A percentile compares a stretch with the other conserved stretches of the same genome.
phyloP scores from a whole-genome alignment of 179 eudicot species.

The Spergularia azorica region DNA sequence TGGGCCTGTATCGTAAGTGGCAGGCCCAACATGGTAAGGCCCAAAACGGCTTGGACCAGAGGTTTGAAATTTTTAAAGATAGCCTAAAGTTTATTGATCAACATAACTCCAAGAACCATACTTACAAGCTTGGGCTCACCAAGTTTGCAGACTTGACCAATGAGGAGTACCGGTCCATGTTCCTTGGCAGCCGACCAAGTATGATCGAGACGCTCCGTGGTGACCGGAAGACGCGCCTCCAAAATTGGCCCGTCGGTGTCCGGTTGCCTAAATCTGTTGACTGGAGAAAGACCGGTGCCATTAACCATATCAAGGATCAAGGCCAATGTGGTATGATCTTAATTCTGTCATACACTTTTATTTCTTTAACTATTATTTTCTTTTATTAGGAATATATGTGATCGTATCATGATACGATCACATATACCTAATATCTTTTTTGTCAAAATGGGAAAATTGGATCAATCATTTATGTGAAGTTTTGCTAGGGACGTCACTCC shows the following conservation, averaged over 20 bases:
- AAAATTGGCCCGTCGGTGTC: slow-evolving; percentile 49
- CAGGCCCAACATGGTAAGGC: slow-evolving; percentile 56
- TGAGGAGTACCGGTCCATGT: slow-evolving; percentile 63
- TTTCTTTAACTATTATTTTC: background rate
- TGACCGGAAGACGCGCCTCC: slow-evolving; percentile 38
- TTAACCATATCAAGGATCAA: slow-evolving; percentile 67
- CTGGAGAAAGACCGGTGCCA: slow-evolving; percentile 78
- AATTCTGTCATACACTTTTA: no score
- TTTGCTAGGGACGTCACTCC: no score
- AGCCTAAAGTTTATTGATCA: slow-evolving; percentile 65
- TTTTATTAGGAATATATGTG: background rate
- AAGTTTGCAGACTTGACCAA: slow-evolving; percentile 78
- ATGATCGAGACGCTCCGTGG: slow-evolving; percentile 30
- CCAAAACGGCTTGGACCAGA: slow-evolving; percentile 50
- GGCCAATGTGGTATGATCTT: slow-evolving; percentile 61
- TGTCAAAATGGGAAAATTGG: no score
- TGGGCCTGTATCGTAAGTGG: slow-evolving; percentile 53
- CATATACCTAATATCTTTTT: no score
- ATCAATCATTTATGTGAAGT: no score
- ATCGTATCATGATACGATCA: background rate
- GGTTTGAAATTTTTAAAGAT: slow-evolving; percentile 68
- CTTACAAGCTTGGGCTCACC: slow-evolving; percentile 65
- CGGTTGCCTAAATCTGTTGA: slow-evolving; percentile 49
- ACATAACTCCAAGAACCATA: slow-evolving; percentile 51
- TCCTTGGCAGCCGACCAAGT: slow-evolving; percentile 53